A percentile compares a stretch with the other conserved stretches of the same genome.
phyloP scores from a whole-genome alignment of 306 rosid genomes.

The Styphnolobium japonicum region DNA sequence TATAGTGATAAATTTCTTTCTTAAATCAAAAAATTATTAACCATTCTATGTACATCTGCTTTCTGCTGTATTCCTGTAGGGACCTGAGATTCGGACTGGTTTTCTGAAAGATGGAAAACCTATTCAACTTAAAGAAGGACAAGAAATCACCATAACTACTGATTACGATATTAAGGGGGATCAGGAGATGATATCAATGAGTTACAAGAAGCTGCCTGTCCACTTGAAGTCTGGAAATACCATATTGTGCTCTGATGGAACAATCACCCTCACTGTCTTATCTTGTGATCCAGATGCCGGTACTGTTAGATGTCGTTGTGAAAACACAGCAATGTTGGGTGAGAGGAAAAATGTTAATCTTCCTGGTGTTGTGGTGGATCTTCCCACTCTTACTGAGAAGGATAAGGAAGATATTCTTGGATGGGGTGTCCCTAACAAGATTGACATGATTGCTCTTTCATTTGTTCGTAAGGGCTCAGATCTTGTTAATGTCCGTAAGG shows the following conservation, averaged over 20 bases:
- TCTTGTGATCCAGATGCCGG: constrained; percentile 66
- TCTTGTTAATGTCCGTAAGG: constrained; percentile 87
- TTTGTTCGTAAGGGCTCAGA: constrained; percentile 96
- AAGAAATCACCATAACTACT: constrained; percentile 77
- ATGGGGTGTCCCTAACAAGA: constrained; percentile 95
- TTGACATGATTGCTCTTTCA: constrained; percentile 97
- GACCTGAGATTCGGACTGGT: constrained; percentile 98
- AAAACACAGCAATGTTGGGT: constrained; percentile 80
- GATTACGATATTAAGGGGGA: constrained; percentile 83
- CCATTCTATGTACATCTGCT: neutral
- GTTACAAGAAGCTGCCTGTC: constrained; percentile 83
- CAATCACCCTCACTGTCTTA: constrained; percentile 78
- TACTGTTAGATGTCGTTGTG: constrained; percentile 82
- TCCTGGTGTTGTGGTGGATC: constrained; percentile 96
- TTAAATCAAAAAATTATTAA: neutral
- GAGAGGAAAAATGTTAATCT: constrained; percentile 97
- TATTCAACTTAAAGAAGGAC: constrained; percentile 88
- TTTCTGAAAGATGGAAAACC: constrained; percentile 80
- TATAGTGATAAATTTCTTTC: neutral
- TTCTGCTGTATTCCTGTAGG: constrained; percentile 45
- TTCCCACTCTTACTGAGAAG: constrained; percentile 91
- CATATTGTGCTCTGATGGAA: constrained; percentile 89
- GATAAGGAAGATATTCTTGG: constrained; percentile 87
- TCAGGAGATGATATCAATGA: constrained; percentile 69
- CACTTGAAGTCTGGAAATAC: constrained; percentile 83